Percentiles rank a stretch among this genome's conserved stretches.
These are phyloP conservation scores for Pseudogymnoascus sp. DNA, from an alignment of 2,329 filamentous ascomycete genomes.

Conservation along the genomic window DNA sequence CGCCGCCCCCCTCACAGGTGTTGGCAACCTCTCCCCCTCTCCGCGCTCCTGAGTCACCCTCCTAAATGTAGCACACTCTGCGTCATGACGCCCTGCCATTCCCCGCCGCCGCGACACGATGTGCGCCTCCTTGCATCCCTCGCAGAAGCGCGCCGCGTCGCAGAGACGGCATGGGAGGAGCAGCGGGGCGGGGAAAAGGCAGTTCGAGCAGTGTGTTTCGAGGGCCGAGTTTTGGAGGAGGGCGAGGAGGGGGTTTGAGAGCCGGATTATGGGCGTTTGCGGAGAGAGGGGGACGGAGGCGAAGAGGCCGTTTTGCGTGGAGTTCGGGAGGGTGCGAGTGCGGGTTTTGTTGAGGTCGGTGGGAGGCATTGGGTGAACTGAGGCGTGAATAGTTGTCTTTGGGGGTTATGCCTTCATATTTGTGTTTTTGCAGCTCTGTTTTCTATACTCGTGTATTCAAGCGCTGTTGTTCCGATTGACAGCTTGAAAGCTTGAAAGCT, in stretches of 20 bases:
- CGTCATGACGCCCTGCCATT: not conserved
- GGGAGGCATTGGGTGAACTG: not conserved
- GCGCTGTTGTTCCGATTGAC: not conserved
- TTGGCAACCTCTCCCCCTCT: not conserved
- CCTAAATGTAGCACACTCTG: not conserved
- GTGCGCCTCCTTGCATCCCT: not conserved
- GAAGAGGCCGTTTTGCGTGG: not conserved
- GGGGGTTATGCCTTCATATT: not conserved
- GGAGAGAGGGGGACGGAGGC: not conserved
- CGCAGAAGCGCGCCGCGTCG: not conserved
- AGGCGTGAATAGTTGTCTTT: not conserved
- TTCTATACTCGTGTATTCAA: not conserved
- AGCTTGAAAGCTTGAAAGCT: not conserved
- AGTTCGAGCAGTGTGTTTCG: not conserved
- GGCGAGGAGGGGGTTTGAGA: not conserved
- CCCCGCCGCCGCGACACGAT: not conserved
- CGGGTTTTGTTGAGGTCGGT: not conserved
- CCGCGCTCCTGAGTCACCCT: not conserved
- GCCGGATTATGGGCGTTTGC: not conserved
- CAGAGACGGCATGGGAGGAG: conserved; percentile 1
- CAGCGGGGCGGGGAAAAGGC: not conserved
- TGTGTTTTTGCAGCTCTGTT: not conserved
- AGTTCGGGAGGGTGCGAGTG: not conserved
- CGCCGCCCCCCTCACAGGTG: not conserved
- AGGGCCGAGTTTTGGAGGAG: conserved; percentile 4